Evolutionary conservation across 208 protist genomes (phyloP), one percentile per base, ranked within the genome.

Genomic region (Naegleria gruberi): DNA sequence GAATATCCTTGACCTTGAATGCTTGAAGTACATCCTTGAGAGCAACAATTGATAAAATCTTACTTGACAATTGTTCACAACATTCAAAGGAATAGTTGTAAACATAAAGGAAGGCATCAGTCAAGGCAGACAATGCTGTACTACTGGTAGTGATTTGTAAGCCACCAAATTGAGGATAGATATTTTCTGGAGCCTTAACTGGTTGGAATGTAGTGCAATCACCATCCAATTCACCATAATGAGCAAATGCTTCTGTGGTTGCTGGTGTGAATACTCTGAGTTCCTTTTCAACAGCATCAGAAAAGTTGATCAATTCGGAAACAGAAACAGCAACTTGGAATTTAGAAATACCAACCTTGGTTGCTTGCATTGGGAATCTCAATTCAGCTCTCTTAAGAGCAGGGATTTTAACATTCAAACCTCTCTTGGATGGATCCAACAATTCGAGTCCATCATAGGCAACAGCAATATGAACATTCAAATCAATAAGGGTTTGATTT

Each of bases 51-150:
- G 45, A 37, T 23, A 74, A 19, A 7, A 89, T 12, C 37, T 17
- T 57, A 26, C 42, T 34, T 44, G 46, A 7, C 17, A 74, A 82
- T 55, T 87, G 65, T 37, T 91, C 83, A 41, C 17, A 47, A 90
- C 89, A 92, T 10, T 89, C 89, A 45, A 83, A 92, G 37, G 43
- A 41, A 83, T 92, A 92, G 43, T 83, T 45, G 23, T 74, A 51
- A 6, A 92, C 40, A 65, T 92, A 92, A 47, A 87, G 26, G 43
- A 92, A 90, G 40, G 91, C 89, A 84, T 92, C 91, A 37, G 91
- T 73, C 17, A 92, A 82, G 5, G 89, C 57, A 19, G 43, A 34
- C 7, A 92, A 34, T 7, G 89, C 88, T 34, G 91, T 92, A 23
- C 73, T 84, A 19, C 26, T 41, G 0, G 83, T 87, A 26, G 83